Percentiles rank a stretch among this genome's conserved stretches.
These are phyloP conservation scores for Russula earlei DNA, from an alignment of 768 basidiomycete species.

Conservation along the genomic window DNA sequence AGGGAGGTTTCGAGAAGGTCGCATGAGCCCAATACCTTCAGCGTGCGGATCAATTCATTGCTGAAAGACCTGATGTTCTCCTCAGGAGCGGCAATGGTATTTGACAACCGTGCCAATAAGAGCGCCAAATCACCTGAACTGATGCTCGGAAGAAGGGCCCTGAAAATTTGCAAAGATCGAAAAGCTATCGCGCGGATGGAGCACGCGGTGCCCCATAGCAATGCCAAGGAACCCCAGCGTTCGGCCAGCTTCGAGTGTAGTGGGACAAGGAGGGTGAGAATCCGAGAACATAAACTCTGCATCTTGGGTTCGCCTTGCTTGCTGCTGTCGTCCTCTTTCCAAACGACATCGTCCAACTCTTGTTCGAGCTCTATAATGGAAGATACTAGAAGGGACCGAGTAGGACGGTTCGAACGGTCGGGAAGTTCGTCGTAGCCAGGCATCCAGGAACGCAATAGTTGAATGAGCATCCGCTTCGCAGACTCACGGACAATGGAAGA, in stretches of 20 bases:
- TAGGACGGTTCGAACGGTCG: slow-evolving; percentile 44
- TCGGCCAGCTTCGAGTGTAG: slow-evolving; percentile 60
- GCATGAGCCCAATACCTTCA: slow-evolving; percentile 50
- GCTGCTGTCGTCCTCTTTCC: slow-evolving; percentile 61
- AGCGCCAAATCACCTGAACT: slow-evolving; percentile 65
- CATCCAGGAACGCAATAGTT: slow-evolving; percentile 72
- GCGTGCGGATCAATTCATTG: slow-evolving; percentile 69
- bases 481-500: slow-evolving; percentile 56
- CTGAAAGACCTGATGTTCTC: slow-evolving; percentile 75
- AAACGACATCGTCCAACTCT: slow-evolving; percentile 48
- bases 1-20: slow-evolving; percentile 50
- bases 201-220: slow-evolving; percentile 81
- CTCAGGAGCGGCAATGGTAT: slow-evolving; percentile 70
- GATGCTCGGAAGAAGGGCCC: slow-evolving; percentile 64
- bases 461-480: slow-evolving; percentile 75
- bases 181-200: slow-evolving; percentile 80
- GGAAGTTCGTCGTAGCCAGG: slow-evolving; percentile 67
- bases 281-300: slow-evolving; percentile 52
- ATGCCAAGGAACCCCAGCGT: slow-evolving; percentile 70
- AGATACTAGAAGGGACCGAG: slow-evolving; percentile 40
- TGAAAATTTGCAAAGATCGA: slow-evolving; percentile 85
- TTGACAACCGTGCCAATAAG: slow-evolving; percentile 74
- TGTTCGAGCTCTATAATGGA: slow-evolving; percentile 47
- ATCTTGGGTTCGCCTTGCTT: slow-evolving; percentile 55
- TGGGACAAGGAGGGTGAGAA: slow-evolving; percentile 60